Evolutionary conservation across 495 filamentous ascomycete genomes (phyloP).

Genomic region (Neurospora pannonica): DNA sequence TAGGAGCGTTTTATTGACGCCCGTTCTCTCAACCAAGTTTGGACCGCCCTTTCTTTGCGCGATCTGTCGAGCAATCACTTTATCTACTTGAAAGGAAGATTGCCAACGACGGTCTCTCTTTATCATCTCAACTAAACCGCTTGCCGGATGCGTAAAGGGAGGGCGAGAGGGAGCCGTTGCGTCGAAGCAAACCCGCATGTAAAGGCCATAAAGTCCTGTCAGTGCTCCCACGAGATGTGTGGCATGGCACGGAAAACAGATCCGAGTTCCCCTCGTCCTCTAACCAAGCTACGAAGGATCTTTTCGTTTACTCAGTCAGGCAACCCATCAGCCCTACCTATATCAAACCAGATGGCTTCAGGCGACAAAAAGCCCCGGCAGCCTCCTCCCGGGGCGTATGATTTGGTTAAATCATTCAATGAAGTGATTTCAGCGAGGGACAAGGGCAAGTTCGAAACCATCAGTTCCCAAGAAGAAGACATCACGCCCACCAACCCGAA

Average conservation of each 20-base stretch:
- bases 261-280: neutral
- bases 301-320: neutral
- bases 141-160: neutral
- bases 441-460: neutral
- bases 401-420: neutral
- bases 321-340: neutral
- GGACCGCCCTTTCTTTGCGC: neutral
- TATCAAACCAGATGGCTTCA: neutral
- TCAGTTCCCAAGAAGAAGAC: neutral
- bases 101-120: neutral
- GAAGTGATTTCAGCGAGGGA: neutral
- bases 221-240: neutral
- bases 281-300: neutral
- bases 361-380: neutral
- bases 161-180: neutral
- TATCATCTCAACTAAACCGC: neutral
- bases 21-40: neutral
- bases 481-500: neutral
- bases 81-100: neutral
- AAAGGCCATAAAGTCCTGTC: neutral
- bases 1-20: neutral
- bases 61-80: neutral
- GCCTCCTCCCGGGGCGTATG: neutral
- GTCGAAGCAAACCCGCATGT: neutral
- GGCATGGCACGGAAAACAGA: neutral